Conservation (phyloP, 805 yeast species). For the Yamadazyma scolyti region DNA sequence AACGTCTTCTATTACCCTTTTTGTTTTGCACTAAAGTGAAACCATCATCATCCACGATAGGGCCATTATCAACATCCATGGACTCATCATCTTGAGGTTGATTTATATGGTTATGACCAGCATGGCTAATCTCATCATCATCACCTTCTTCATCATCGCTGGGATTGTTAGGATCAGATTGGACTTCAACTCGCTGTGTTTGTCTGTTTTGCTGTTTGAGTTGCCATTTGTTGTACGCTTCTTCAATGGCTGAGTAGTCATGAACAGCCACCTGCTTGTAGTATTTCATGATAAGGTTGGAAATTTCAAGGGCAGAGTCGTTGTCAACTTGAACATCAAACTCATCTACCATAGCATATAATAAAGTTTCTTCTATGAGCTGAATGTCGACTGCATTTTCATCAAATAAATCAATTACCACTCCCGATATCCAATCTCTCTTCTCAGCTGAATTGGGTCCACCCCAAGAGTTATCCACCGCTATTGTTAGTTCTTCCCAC, state of each 20-base stretch:
- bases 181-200: constrained; percentile 39
- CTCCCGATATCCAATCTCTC: constrained; percentile 90
- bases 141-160: constrained; percentile 50
- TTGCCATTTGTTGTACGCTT: constrained; percentile 56
- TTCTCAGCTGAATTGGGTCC: constrained; percentile 89
- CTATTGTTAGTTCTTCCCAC: constrained; percentile 87
- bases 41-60: constrained; percentile 90
- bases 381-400: constrained; percentile 68
- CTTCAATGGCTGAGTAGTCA: constrained; percentile 55
- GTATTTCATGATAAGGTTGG: constrained; percentile 57
- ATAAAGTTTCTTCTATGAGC: constrained; percentile 77
- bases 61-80: constrained; percentile 46
- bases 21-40: constrained; percentile 81
- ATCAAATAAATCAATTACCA: constrained; percentile 73
- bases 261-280: constrained; percentile 61
- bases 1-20: constrained; percentile 36
- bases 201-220: constrained; percentile 41
- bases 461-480: constrained; percentile 94
- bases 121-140: constrained; percentile 29
- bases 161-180: constrained; percentile 63
- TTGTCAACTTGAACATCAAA: constrained; percentile 88
- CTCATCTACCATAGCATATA: constrained; percentile 92
- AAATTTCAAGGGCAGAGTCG: constrained; percentile 76
- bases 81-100: constrained; percentile 19
- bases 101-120: not conserved